Evolutionary conservation across 257 asterid genomes (phyloP).

Genomic region (Nicotiana sylvestris): DNA sequence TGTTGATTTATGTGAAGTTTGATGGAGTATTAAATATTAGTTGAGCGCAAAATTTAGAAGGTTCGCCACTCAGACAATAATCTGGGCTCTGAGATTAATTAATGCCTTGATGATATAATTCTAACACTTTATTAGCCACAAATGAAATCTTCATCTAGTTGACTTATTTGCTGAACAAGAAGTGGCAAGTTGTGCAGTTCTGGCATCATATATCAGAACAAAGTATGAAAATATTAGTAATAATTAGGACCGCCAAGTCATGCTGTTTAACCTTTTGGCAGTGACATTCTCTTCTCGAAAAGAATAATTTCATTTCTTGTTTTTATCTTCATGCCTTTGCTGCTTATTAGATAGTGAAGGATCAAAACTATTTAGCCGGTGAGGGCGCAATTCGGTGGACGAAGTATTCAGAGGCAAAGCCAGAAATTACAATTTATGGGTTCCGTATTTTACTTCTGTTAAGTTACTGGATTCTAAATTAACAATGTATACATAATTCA

Average conservation of each 20-base stretch:
- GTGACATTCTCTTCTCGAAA: conserved; percentile 18
- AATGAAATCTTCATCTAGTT: too few relatives aligned
- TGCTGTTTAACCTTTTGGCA: conserved; percentile 9
- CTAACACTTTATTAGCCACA: not conserved
- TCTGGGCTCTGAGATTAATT: conserved; percentile 48
- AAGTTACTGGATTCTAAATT: too few relatives aligned
- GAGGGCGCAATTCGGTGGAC: too few relatives aligned
- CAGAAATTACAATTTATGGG: too few relatives aligned
- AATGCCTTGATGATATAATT: conserved; percentile 15
- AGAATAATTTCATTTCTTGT: conserved; percentile 28
- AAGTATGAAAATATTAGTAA: not conserved
- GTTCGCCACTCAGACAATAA: conserved; percentile 49
- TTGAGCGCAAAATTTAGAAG: conserved; percentile 48
- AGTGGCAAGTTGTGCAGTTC: too few relatives aligned
- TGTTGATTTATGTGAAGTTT: not conserved
- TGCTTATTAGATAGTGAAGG: conserved; percentile 20
- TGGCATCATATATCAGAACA: too few relatives aligned
- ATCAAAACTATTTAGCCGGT: not conserved
- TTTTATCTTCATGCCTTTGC: conserved; percentile 20
- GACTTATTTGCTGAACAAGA: too few relatives aligned
- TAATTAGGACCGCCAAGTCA: conserved; percentile 21
- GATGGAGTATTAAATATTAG: not conserved
- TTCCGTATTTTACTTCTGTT: too few relatives aligned
- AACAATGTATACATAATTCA: too few relatives aligned
- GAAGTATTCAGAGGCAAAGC: too few relatives aligned